Evolutionary conservation across 441 rosid species (phyloP), one percentile per base, ranked within the genome.

Genomic region (Sinapis alba): DNA sequence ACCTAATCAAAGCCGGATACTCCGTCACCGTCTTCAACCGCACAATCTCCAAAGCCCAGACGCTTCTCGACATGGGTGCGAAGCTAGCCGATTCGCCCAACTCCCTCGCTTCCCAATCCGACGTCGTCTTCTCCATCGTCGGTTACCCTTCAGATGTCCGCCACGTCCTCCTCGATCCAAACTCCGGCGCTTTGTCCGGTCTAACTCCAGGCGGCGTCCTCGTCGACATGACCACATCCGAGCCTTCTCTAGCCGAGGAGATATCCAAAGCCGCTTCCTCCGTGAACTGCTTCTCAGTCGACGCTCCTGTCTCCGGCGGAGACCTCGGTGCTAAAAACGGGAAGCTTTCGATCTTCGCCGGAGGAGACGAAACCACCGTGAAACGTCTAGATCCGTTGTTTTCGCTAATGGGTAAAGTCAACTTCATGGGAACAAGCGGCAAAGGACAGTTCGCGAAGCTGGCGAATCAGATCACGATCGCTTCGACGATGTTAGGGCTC

Each of bases 221-320:
- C 43, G 92, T 94, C 19, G 97, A 91, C 75, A 94, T 94, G 98
- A 94, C 98, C 50, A 94, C 97, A 4, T 94, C 95, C 3, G 97
- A 94, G 56, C 98, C 97, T 61, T 89, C 94, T 21, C 88, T 94
- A 6, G 97, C 97, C 3, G 71, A 71, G 62, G 97, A 90, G 73
- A 86, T 94, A 45, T 74, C 83, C 36, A 41, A 82, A 41, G 88
- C 89, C 0, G 98, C 97, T 3, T 51, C 86, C 30, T 43, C 80
- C 13, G 84, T 73, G 24, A 47, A 70, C 41, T 94, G 94, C 80
- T 81, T 78, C 75, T 78, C 97, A 2, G 59, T 94, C 67, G 95
- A 94, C 53, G 97, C 94, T 11, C 97, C 97, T 0, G 97, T 92
- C 0, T 92, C 97, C 15, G 97, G 96, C 11, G 97, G 97, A 47